These are phyloP conservation scores for Saccharomycopsis guyanensis DNA, from an alignment of 805 yeast genomes.

Conservation along the genomic window DNA sequence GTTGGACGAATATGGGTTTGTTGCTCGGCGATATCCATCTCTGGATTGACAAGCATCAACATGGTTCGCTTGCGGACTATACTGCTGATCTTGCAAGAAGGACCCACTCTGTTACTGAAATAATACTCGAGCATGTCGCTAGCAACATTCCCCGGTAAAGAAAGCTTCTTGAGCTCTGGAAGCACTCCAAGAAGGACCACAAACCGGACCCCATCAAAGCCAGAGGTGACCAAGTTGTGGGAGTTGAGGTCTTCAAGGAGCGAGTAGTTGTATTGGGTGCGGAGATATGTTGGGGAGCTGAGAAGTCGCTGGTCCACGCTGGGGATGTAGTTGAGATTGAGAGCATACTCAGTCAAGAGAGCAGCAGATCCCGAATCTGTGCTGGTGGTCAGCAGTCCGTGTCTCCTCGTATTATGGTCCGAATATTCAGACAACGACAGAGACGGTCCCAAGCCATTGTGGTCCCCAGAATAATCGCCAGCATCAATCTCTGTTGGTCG, in stretches of 20 bases:
- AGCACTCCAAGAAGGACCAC: constrained; percentile 1
- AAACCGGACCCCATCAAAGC: constrained; percentile 6
- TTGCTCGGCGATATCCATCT: constrained; percentile 8
- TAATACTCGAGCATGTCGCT: constrained; percentile 17
- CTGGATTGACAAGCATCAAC: constrained; percentile 5
- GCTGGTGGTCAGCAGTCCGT: background rate
- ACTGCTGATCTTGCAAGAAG: constrained; percentile 7
- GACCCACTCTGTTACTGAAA: constrained; percentile 1
- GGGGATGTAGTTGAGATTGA: constrained; percentile 10
- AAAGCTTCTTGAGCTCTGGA: constrained; percentile 4
- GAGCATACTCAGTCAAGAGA: constrained; percentile 1
- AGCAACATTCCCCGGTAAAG: constrained; percentile 17
- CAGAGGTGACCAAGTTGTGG: background rate
- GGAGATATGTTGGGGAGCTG: constrained; percentile 6
- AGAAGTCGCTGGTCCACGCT: constrained; percentile 1
- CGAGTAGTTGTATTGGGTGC: constrained; percentile 9
- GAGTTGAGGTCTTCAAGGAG: constrained; percentile 4
- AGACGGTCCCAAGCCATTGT: background rate
- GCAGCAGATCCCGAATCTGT: background rate
- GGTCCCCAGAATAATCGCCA: background rate
- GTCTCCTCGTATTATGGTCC: background rate
- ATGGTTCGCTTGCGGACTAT: constrained; percentile 11
- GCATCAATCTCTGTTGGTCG: background rate
- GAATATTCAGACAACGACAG: background rate
- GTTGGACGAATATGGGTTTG: constrained; percentile 2